Conservation (phyloP, 805 yeast species). For the Starmerella bombi region DNA sequence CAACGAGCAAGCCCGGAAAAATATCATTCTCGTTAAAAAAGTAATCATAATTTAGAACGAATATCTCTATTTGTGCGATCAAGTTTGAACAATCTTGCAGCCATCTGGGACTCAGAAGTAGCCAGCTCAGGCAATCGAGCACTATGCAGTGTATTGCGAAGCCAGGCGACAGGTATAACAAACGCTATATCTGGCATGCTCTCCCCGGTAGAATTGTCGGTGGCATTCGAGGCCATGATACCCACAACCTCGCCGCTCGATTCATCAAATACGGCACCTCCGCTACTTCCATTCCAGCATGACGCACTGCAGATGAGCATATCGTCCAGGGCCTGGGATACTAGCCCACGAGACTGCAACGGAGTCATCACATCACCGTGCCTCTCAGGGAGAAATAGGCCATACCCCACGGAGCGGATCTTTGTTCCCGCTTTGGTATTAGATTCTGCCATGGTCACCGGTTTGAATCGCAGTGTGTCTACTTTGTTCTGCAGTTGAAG, state of each 20-base stretch:
- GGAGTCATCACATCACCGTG: conserved; percentile 21
- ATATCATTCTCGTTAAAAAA: conserved; percentile 3
- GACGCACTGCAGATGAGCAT: conserved; percentile 27
- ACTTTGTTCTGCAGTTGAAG: conserved; percentile 12
- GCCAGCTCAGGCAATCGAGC: background rate
- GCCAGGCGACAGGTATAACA: conserved; percentile 24
- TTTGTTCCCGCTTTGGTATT: conserved; percentile 16
- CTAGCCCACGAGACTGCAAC: conserved; percentile 23
- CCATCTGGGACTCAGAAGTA: background rate
- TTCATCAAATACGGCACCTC: conserved; percentile 26
- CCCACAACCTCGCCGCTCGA: conserved; percentile 24
- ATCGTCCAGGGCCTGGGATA: conserved; percentile 8
- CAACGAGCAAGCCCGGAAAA: background rate
- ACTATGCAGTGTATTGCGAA: background rate
- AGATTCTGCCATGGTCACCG: conserved; percentile 15
- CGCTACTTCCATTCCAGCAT: conserved; percentile 32
- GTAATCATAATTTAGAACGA: background rate
- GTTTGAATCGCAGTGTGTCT: conserved; percentile 4
- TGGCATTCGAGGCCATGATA: conserved; percentile 29
- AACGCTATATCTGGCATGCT: conserved; percentile 29
- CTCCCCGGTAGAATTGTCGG: conserved; percentile 24
- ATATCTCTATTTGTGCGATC: background rate
- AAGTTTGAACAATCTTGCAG: background rate
- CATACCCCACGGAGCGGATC: conserved; percentile 27
- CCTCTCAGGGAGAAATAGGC: conserved; percentile 25